A percentile compares a stretch with the other conserved stretches of the same genome.
Evolutionary conservation across 179 eudicot genomes (phyloP).

Genomic region (Patellifolia procumbens): DNA sequence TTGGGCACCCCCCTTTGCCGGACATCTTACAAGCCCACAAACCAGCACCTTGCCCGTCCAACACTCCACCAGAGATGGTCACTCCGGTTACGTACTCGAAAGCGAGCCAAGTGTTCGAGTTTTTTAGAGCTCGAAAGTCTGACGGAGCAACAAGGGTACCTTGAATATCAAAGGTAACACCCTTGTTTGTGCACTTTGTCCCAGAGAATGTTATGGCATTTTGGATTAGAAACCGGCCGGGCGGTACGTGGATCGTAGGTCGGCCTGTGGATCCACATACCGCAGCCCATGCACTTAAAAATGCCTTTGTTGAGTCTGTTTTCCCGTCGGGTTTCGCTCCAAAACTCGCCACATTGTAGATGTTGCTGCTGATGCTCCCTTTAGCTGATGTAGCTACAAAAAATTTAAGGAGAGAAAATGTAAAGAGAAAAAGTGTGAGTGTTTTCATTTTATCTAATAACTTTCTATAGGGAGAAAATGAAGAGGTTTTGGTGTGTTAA

Average conservation of each 20-base stretch:
- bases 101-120: slow-evolving; percentile 40
- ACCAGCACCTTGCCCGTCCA: slow-evolving; percentile 51
- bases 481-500: neutral
- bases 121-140: slow-evolving; percentile 38
- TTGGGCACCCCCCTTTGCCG: slow-evolving; percentile 43
- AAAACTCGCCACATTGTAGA: slow-evolving; percentile 32
- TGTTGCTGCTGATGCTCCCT: neutral
- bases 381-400: neutral
- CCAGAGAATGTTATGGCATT: slow-evolving; percentile 27
- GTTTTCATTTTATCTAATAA: neutral
- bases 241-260: slow-evolving; percentile 31
- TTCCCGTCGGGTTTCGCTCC: slow-evolving; percentile 45
- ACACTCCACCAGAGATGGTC: slow-evolving; percentile 46
- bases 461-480: neutral
- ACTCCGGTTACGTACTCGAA: slow-evolving; percentile 47
- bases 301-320: slow-evolving; percentile 41
- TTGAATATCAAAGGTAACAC: slow-evolving; percentile 23
- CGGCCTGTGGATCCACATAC: slow-evolving; percentile 26
- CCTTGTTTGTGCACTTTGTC: slow-evolving; percentile 25
- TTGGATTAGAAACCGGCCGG: slow-evolving; percentile 27
- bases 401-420: neutral
- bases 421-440: neutral
- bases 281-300: slow-evolving; percentile 38
- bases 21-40: slow-evolving; percentile 63
- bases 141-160: slow-evolving; percentile 40